Conservation (phyloP, 306 rosid genomes). For the Lathyrus tuberosus region DNA sequence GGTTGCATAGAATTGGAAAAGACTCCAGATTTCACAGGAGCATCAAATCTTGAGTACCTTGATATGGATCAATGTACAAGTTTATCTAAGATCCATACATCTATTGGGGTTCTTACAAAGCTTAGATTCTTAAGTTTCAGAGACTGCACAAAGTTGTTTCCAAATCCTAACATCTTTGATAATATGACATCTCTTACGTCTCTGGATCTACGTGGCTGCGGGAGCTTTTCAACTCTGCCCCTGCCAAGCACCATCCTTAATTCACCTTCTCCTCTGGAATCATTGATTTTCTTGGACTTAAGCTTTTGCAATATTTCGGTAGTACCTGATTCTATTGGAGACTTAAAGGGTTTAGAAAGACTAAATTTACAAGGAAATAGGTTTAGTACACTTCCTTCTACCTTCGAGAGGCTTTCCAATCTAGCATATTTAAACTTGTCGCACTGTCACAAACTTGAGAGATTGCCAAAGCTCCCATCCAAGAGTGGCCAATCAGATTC, state of each 20-base stretch:
- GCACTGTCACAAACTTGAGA: not conserved
- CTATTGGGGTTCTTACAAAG: not conserved
- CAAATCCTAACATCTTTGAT: not conserved
- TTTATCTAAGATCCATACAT: not conserved
- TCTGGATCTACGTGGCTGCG: not conserved
- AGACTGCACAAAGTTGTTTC: not conserved
- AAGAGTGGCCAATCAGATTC: not conserved
- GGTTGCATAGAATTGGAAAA: not conserved
- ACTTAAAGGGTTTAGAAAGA: not conserved
- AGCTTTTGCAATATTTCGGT: not conserved
- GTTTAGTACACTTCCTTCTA: too few species aligned
- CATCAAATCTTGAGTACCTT: not conserved
- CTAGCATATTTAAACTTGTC: not conserved
- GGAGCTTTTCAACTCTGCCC: not conserved
- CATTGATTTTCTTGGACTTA: not conserved
- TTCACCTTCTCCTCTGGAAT: not conserved
- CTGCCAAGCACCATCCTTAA: too few species aligned
- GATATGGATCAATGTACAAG: not conserved
- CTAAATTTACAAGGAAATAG: not conserved
- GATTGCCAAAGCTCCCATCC: not conserved
- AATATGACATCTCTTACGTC: not conserved
- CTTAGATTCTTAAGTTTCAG: constrained; percentile 17
- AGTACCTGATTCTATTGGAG: not conserved
- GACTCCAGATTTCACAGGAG: not conserved
- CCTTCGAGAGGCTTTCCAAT: not conserved